Evolutionary conservation across 2,329 filamentous ascomycete genomes (phyloP), one percentile per base, ranked within the genome.

Genomic region (Cladosporium oxysporum): DNA sequence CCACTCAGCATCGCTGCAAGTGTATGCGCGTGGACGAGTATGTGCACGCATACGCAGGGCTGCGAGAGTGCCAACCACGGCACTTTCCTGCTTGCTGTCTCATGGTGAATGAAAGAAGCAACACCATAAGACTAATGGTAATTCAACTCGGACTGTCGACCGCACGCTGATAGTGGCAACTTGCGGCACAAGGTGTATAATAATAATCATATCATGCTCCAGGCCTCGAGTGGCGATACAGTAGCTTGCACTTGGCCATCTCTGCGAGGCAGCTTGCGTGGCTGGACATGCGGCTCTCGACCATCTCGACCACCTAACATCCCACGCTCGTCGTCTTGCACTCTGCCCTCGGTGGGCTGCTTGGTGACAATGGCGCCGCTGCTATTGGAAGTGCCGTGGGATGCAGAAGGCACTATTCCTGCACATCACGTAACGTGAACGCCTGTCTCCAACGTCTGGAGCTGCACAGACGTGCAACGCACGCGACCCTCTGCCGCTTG

Each of bases 301-400:
- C 28, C 60, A 26, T 26, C 23, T 26, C 23, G 23, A 26, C 23
- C 23, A 26, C 23, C 23, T 12, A 49, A 3, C 60, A 62, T 62
- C 60, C 60, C 60, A 62, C 60, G 60, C 33, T 41, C 21, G 47
- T 31, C 60, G 60, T 33, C 60, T 37, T n/a, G 23, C 26, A 61
- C 8, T 44, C 41, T 33, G 23, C 41, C 37, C 41, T 50, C 41
- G 26, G 52, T 55, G 52, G 52, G 26, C 29, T 55, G 52, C 52
- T 33, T 55, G n/a, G 37, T 61, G 58, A 49, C 58, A 61, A 61
- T 50, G 41, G 28, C 26, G 14, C 49, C n/a, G 23, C n/a, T 35
- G 29, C 49, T 26, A 62, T 62, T 62, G 60, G 60, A 29, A 62
- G 35, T 57, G 59, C 59, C 47, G 61, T 63, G 61, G 61, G 61